These are phyloP conservation scores for Nasturtium officinale DNA, from an alignment of 345 rosid genomes.

Conservation along the genomic window DNA sequence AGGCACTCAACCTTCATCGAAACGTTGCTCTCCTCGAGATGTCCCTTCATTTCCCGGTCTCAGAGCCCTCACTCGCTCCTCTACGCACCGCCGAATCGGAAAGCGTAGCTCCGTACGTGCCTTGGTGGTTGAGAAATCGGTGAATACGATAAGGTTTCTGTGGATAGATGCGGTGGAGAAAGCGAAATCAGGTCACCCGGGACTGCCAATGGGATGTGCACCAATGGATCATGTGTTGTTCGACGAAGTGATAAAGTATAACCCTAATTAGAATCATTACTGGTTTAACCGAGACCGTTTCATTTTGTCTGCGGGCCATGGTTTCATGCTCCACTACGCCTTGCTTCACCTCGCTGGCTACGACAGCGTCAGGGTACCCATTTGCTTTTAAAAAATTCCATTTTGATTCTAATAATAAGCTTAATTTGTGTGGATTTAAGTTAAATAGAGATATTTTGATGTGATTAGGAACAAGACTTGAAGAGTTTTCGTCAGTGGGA, in stretches of 20 bases:
- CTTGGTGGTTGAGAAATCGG: no score
- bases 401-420: no score
- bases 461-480: constrained; percentile 79
- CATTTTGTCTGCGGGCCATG: constrained; percentile 93
- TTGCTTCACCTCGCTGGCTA: constrained; percentile 96
- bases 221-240: constrained; percentile 93
- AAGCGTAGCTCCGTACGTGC: no score
- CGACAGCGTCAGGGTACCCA: constrained; percentile 83
- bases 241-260: constrained; percentile 91
- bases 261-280: constrained; percentile 94
- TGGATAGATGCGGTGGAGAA: constrained; percentile 61
- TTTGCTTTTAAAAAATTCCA: no score
- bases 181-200: constrained; percentile 65
- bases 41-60: constrained; percentile 50
- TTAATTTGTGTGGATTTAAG: no score
- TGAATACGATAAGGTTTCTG: constrained; percentile 53
- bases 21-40: constrained; percentile 26
- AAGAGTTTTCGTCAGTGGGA: constrained; percentile 92
- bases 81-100: no score
- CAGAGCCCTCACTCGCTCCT: constrained; percentile 47
- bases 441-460: no score
- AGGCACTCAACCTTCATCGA: constrained; percentile 50
- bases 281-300: constrained; percentile 99
- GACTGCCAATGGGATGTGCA: constrained; percentile 63
- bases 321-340: constrained; percentile 94